These are phyloP conservation scores for Chaetomium tenue DNA, from an alignment of 495 filamentous ascomycete species.

Conservation along the genomic window DNA sequence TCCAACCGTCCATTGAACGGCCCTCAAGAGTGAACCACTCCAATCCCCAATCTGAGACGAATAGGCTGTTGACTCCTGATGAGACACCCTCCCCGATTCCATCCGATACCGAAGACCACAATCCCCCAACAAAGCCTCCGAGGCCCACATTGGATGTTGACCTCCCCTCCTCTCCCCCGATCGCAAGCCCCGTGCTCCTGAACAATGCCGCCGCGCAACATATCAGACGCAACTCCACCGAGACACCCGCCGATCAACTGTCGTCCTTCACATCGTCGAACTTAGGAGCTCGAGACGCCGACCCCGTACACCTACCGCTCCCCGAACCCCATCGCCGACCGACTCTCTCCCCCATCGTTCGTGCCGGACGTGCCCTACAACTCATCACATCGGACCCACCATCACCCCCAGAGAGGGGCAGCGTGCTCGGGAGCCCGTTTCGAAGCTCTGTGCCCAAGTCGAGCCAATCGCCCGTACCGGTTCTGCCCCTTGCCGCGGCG, in stretches of 20 bases:
- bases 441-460: conserved; percentile 41
- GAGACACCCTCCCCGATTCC: conserved; percentile 53
- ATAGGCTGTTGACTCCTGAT: conserved; percentile 54
- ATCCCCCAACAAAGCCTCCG: conserved; percentile 1
- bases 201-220: conserved; percentile 17
- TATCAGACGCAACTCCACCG: conserved; percentile 30
- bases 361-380: conserved; percentile 51
- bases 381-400: conserved; percentile 53
- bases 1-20: conserved; percentile 41
- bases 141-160: conserved; percentile 20
- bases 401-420: conserved; percentile 46
- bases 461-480: conserved; percentile 32
- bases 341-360: conserved; percentile 52
- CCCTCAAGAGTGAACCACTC: conserved; percentile 38
- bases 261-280: conserved; percentile 22
- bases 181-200: conserved; percentile 11
- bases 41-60: conserved; percentile 39
- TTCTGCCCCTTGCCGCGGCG: background rate
- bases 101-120: conserved; percentile 26
- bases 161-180: conserved; percentile 39
- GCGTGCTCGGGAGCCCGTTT: conserved; percentile 52
- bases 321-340: conserved; percentile 37
- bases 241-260: conserved; percentile 35
- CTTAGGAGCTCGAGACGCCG: conserved; percentile 16
- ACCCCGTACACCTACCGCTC: conserved; percentile 21